Evolutionary conservation across 208 protist genomes (phyloP), one percentile per base, ranked within the genome.

Genomic region (Wallacemonas sp.): DNA sequence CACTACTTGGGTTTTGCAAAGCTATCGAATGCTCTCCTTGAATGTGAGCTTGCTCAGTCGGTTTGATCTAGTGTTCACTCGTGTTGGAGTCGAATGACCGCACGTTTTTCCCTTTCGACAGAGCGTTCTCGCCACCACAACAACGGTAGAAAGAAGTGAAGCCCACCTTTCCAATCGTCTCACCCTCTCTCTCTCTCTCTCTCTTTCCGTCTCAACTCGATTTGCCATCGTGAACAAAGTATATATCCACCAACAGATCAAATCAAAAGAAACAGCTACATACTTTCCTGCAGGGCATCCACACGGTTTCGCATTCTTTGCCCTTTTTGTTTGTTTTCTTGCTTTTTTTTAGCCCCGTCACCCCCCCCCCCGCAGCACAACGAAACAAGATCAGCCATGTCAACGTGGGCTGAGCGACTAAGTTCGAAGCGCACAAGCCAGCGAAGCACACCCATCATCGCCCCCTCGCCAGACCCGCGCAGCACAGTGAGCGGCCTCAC

Each of bases 391-490:
- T n/a, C n/a, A n/a, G 16, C n/a, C 39, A 76, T 83, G 72, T 79
- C 70, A 6, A 76, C 70, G 4, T 81, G 75, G 75, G 75, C 75
- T 16, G 74, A 71, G 5, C 75, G 75, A 2, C 62, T 81, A 2
- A 72, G 64, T 21, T 23, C 64, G 16, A 41, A 38, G 30, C 52
- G 52, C n/a, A 58, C 52, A 16, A 58, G 52, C 19, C 57, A 34
- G 38, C 57, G 47, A 48, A 63, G 41, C 36, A 63, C 57, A 5
- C 39, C 39, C 57, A 21, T 58, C 8, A 58, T 33, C n/a, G 52
- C 52, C 2, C 52, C 52, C 14, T 58, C 52, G 0, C 52, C 52
- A 3, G 52, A 9, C 9, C 52, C 52, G n/a, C n/a, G 29, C 9
- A 39, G 32, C 52, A 17, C 23, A 16, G 14, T 30, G 17, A n/a